Conservation (phyloP, 495 filamentous ascomycete genomes). For the Podospora tetraspora region DNA sequence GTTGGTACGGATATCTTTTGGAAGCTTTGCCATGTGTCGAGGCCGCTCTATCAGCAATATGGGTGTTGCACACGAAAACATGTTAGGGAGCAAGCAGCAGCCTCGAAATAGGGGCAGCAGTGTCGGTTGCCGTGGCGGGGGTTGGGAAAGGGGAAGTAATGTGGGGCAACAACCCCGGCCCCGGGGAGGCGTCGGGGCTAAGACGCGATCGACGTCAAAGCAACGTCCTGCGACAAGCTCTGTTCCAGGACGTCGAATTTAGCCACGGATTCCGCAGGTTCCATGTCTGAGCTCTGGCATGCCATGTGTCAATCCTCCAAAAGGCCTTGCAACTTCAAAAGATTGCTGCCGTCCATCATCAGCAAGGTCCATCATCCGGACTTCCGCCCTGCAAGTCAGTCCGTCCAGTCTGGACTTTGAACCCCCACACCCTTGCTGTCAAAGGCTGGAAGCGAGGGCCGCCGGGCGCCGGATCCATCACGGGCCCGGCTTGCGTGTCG, state of each 20-base stretch:
- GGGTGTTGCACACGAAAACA: neutral
- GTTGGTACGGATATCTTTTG: neutral
- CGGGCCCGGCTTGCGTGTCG: constrained; percentile 10
- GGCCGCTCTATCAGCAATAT: neutral
- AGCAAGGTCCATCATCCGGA: constrained; percentile 20
- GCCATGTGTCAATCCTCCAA: constrained; percentile 20
- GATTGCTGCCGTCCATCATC: neutral
- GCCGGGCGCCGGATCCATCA: constrained; percentile 19
- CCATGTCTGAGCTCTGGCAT: constrained; percentile 28
- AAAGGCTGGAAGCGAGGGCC: neutral
- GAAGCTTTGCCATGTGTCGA: neutral
- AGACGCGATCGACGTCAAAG: constrained; percentile 27
- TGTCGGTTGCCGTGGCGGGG: neutral
- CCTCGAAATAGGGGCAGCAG: neutral
- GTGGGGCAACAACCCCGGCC: constrained; percentile 2
- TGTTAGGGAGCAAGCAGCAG: neutral
- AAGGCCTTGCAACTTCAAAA: neutral
- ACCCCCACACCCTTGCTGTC: constrained; percentile 4
- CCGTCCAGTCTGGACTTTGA: neutral
- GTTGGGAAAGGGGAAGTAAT: constrained; percentile 1
- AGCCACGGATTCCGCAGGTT: constrained; percentile 21
- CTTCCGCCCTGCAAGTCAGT: constrained; percentile 10
- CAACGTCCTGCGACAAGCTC: constrained; percentile 26
- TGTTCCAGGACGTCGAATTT: constrained; percentile 29
- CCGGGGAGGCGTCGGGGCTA: constrained; percentile 12